Base-by-base conservation (phyloP, 1,284 basidiomycete species). In the Moesziomyces aphidis region DNA sequence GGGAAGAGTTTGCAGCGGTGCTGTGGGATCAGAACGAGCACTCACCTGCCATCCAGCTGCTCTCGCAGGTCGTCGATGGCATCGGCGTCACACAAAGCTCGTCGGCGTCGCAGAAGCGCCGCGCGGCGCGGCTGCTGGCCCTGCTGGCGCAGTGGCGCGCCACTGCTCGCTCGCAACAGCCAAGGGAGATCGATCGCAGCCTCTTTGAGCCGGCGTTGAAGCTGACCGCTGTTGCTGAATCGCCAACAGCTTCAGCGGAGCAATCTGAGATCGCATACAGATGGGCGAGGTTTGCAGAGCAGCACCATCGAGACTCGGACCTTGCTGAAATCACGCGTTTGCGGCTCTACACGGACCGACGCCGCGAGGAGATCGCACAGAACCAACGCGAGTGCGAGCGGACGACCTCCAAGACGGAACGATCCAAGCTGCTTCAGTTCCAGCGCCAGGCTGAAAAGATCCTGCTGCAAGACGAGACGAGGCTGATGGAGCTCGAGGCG, bases 21-120 rank as follows among this genome's bases (percentile, higher is more conserved):
- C 88, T 98, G 13, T 98, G 96, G 94, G 86, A 89, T 5, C 91
- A 93, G 77, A 89, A 90, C 42, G 94, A 98, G 81, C 92, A 93
- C 77, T 90, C 90, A 57, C 86, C 92, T 1, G 95, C 96, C 0
- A 91, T 96, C 39, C 89, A 92, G 74, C 90, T 90, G 61, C 87
- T 96, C 60, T 88, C 88, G 57, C 87, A 87, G 39, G 85, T 77
- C 24, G 49, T 79, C 0, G 72, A 70, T 22, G 54, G 26, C 23
- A 56, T 74, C 10, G 46, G 26, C 4, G 43, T 61, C 21, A 59
- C 52, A 0, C 15, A 28, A 13, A 52, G 44, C 19, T 59, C 72
- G 2, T 28, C 60, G 4, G 15, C 55, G 15, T 55, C 51, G 11
- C 59, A 63, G 45, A 61, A 50, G 49, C 59, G 58, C 43, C 72